Conservation (phyloP, 108 stramenopile genomes). For the Ochromonas danica region DNA sequence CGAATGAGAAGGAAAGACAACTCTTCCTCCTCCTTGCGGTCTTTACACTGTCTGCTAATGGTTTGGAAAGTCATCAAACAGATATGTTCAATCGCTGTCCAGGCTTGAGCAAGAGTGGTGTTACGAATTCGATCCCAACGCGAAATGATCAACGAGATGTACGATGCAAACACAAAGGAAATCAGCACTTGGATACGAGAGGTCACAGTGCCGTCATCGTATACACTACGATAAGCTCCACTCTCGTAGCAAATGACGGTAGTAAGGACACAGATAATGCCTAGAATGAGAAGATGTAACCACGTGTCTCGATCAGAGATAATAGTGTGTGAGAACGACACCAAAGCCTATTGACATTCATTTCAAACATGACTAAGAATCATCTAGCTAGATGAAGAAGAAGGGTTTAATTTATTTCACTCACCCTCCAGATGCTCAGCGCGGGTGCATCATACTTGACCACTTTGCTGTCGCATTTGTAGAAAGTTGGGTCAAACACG, state of each 20-base stretch:
- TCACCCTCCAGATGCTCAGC: not conserved
- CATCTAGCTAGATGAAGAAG: not conserved
- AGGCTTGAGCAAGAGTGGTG: not conserved
- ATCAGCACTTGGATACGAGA: not conserved
- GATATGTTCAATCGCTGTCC: not conserved
- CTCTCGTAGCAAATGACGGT: not conserved
- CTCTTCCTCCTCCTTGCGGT: no score
- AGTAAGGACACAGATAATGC: not conserved
- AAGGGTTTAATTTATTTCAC: not conserved
- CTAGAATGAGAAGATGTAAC: not conserved
- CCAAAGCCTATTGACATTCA: not conserved
- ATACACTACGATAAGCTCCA: not conserved
- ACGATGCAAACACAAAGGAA: not conserved
- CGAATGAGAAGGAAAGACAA: no score
- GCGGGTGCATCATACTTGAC: not conserved
- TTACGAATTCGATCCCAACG: constrained; percentile 10
- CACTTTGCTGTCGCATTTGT: not conserved
- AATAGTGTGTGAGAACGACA: not conserved
- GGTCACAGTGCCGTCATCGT: not conserved
- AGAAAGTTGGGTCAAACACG: not conserved
- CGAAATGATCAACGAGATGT: not conserved
- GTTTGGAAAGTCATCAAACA: not conserved
- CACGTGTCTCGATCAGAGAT: not conserved
- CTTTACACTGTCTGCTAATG: no score
- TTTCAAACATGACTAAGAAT: not conserved